Evolutionary conservation across 345 rosid species (phyloP).

Genomic region (Heritiera fomes): DNA sequence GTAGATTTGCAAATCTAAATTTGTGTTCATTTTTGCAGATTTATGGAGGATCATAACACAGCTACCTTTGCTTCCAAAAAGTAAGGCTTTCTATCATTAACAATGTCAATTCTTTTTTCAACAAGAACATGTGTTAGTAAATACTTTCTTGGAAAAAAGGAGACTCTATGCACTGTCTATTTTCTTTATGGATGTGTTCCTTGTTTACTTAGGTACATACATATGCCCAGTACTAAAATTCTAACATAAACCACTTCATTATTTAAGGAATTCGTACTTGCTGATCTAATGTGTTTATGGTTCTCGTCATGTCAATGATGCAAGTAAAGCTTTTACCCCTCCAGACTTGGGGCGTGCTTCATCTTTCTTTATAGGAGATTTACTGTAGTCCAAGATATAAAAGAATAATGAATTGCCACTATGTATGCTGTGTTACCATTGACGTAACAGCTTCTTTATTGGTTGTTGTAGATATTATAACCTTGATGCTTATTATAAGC

Average conservation of each 20-base stretch:
- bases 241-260: background rate
- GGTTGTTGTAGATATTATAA: conserved; percentile 65
- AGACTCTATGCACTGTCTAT: background rate
- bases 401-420: background rate
- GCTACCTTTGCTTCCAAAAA: conserved; percentile 96
- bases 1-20: background rate
- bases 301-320: background rate
- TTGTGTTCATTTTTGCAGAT: conserved; percentile 45
- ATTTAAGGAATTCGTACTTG: background rate
- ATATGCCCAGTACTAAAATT: background rate
- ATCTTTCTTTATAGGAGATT: background rate
- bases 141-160: too few relatives aligned
- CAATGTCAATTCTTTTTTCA: conserved; percentile 16
- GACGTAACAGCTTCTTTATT: background rate
- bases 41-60: conserved; percentile 98
- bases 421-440: background rate
- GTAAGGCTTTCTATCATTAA: conserved; percentile 44
- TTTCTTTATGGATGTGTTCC: background rate
- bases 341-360: background rate
- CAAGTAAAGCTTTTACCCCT: background rate
- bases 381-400: background rate
- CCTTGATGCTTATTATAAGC: conserved; percentile 83
- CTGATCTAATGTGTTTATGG: conserved; percentile 1
- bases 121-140: background rate
- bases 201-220: background rate